Conservation (phyloP, 2,329 filamentous ascomycete species). For the Phaeosphaeriaceae sp. region DNA sequence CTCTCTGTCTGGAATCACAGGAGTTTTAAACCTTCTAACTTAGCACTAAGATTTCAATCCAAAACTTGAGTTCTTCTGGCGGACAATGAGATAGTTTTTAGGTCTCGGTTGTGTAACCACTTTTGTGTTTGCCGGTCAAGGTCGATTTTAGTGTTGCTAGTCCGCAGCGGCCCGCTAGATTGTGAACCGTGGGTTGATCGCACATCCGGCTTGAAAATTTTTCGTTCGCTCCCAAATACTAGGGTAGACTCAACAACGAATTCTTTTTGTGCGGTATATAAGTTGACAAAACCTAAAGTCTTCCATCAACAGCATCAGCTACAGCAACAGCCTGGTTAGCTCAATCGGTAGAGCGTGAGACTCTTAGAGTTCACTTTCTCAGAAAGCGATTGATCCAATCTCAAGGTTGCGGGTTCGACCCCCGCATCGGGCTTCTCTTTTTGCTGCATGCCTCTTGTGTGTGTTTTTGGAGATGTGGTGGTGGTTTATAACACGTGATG, state of each 20-base stretch:
- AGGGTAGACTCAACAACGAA: not conserved
- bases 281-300: too few species aligned
- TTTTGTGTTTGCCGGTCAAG: not conserved
- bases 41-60: too few species aligned
- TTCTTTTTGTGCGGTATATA: not conserved
- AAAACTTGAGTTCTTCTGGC: too few species aligned
- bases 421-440: constrained; percentile 10
- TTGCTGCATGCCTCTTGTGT: not conserved
- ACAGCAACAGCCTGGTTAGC: constrained; percentile 6
- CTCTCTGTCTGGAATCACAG: not conserved
- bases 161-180: not conserved
- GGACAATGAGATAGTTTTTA: too few species aligned
- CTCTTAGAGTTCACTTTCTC: constrained; percentile 38
- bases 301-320: not conserved
- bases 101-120: too few species aligned
- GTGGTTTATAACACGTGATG: too few species aligned
- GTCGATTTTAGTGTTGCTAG: not conserved
- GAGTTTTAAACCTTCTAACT: too few species aligned
- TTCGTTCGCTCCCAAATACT: not conserved
- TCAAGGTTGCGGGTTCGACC: constrained; percentile 13
- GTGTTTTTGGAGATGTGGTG: too few species aligned
- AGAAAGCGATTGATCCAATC: constrained; percentile 10
- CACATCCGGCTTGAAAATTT: not conserved
- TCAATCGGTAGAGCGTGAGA: constrained; percentile 53
- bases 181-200: not conserved